Conservation (phyloP, 1,284 basidiomycete genomes). For the Cutaneotrichosporon sp. region DNA sequence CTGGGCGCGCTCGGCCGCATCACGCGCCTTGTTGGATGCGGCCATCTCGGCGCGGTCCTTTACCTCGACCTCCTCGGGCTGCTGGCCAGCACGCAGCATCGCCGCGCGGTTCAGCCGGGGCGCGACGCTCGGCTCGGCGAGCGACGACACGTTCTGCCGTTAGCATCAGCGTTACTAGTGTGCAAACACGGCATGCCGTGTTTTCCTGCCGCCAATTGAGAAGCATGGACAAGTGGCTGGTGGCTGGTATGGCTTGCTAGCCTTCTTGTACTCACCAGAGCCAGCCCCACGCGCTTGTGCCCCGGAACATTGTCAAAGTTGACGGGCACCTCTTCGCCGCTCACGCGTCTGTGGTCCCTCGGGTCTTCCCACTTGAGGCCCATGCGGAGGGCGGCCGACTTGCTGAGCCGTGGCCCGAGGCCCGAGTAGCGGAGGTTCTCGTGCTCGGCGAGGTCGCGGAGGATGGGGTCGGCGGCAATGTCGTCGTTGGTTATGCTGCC, state of each 20-base stretch:
- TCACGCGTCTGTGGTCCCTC: slow-evolving; percentile 16
- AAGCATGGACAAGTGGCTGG: too few species aligned
- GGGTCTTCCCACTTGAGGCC: slow-evolving; percentile 41
- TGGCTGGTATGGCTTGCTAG: too few species aligned
- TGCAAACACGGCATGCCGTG: too few species aligned
- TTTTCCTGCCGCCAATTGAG: too few species aligned
- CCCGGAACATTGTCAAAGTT: slow-evolving; percentile 32
- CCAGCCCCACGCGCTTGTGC: slow-evolving; percentile 33
- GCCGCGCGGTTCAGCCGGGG: slow-evolving; percentile 31
- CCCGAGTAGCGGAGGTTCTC: slow-evolving; percentile 6
- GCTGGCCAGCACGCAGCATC: slow-evolving; percentile 20
- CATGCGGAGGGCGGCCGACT: slow-evolving; percentile 36
- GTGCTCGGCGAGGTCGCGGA: slow-evolving; percentile 17
- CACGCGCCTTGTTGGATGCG: slow-evolving; percentile 34
- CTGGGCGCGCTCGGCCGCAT: slow-evolving; percentile 32
- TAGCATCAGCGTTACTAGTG: not conserved
- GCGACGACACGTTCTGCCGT: slow-evolving; percentile 36
- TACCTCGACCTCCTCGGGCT: slow-evolving; percentile 4
- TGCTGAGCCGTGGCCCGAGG: slow-evolving; percentile 42
- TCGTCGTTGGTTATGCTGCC: slow-evolving; percentile 22
- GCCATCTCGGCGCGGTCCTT: slow-evolving; percentile 30
- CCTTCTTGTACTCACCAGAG: slow-evolving; percentile 35
- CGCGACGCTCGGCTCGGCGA: slow-evolving; percentile 33
- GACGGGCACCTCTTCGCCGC: slow-evolving; percentile 16
- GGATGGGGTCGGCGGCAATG: slow-evolving; percentile 30